phyloP scores from a whole-genome alignment of 2,329 filamentous ascomycete genomes.

The Thielaviopsis ethacetica region DNA sequence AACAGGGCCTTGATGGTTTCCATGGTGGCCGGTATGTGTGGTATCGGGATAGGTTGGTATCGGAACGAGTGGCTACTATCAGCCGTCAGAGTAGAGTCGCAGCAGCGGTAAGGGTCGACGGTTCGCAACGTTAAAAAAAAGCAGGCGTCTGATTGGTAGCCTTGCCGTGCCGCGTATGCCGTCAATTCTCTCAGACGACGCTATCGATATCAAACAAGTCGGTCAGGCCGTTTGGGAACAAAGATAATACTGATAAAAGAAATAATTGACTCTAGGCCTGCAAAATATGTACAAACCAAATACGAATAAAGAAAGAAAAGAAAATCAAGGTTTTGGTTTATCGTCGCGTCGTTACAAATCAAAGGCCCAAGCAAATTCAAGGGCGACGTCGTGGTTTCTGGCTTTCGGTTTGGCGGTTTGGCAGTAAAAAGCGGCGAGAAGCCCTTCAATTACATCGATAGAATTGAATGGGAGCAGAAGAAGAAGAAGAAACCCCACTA shows the following conservation, averaged over 20 bases:
- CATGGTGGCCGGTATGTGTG: slow-evolving; percentile 38
- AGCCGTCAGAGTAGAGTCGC: too few species aligned
- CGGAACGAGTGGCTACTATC: not conserved
- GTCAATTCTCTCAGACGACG: not conserved
- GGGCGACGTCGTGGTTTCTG: slow-evolving; percentile 2
- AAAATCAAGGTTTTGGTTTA: not conserved
- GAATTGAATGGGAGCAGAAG: too few species aligned
- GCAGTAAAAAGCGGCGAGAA: not conserved
- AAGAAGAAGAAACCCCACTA: not conserved
- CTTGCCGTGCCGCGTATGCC: not conserved
- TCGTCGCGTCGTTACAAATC: not conserved
- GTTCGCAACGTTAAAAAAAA: not conserved
- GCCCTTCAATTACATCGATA: slow-evolving; percentile 1
- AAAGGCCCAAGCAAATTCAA: not conserved
- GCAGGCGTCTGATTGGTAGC: not conserved
- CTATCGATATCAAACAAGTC: not conserved
- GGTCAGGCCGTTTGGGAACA: not conserved
- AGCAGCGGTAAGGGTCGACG: too few species aligned
- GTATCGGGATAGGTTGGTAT: not conserved
- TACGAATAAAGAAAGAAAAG: not conserved
- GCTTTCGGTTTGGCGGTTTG: not conserved
- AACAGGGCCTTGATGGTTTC: slow-evolving; percentile 76
- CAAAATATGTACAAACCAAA: too few species aligned
- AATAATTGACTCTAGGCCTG: not conserved
- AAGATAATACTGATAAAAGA: not conserved